Conservation (phyloP, 805 yeast genomes). For the Candida montana region DNA sequence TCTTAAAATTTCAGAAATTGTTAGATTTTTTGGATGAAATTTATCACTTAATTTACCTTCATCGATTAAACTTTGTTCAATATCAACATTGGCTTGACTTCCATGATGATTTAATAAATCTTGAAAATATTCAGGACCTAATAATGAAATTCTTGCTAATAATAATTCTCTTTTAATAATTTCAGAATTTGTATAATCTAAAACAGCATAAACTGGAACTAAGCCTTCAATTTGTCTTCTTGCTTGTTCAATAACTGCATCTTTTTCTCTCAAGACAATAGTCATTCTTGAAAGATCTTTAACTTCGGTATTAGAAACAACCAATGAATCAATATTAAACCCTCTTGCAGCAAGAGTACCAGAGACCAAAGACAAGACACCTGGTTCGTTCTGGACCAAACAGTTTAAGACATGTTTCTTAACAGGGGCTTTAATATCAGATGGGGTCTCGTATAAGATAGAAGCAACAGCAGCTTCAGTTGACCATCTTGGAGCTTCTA, state of each 20-base stretch:
- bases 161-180: constrained; percentile 88
- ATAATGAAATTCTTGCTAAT: constrained; percentile 83
- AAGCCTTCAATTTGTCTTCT: constrained; percentile 96
- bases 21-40: constrained; percentile 85
- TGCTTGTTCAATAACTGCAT: constrained; percentile 95
- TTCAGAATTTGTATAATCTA: constrained; percentile 87
- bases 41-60: constrained; percentile 25
- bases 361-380: constrained; percentile 88
- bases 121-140: constrained; percentile 98
- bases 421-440: constrained; percentile 48
- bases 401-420: constrained; percentile 92
- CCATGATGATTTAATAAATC: constrained; percentile 84
- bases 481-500: constrained; percentile 91
- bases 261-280: constrained; percentile 88
- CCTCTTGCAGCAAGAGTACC: constrained; percentile 98
- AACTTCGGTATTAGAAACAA: constrained; percentile 95
- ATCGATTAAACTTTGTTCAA: constrained; percentile 21
- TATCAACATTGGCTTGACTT: constrained; percentile 23
- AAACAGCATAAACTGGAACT: constrained; percentile 96
- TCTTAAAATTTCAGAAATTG: constrained; percentile 88
- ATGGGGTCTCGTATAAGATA: constrained; percentile 85
- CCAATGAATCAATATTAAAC: constrained; percentile 94
- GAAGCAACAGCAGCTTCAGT: constrained; percentile 97
- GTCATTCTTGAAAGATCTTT: constrained; percentile 96
- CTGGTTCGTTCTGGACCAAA: constrained; percentile 97